Percentiles rank a stretch among this genome's conserved stretches.
phyloP scores from a whole-genome alignment of 441 rosid species.

The Caryocar brasiliense region DNA sequence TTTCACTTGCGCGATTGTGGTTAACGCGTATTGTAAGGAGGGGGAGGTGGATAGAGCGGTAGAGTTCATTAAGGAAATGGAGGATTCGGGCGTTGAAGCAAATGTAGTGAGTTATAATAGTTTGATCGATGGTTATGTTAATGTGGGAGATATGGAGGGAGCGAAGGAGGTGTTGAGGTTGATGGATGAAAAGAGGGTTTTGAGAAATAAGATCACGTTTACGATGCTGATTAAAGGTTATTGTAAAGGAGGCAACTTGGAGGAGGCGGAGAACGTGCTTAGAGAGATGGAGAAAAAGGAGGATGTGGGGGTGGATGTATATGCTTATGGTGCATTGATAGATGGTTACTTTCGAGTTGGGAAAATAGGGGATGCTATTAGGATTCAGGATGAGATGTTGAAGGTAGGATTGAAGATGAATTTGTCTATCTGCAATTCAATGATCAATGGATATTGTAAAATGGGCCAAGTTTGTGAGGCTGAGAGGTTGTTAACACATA shows the following conservation, averaged over 20 bases:
- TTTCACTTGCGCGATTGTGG: conserved; percentile 62
- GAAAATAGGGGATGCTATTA: conserved; percentile 45
- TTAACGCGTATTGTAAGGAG: conserved; percentile 61
- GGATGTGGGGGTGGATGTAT: conserved; percentile 40
- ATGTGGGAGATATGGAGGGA: conserved; percentile 49
- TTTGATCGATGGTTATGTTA: conserved; percentile 65
- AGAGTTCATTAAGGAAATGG: conserved; percentile 41
- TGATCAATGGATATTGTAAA: conserved; percentile 76
- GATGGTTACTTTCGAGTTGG: conserved; percentile 65
- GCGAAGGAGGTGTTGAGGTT: conserved; percentile 28
- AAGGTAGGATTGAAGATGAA: conserved; percentile 51
- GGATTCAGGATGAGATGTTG: conserved; percentile 55
- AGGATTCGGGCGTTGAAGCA: conserved; percentile 40
- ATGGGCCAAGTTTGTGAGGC: conserved; percentile 41
- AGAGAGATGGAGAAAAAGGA: conserved; percentile 29
- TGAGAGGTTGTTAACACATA: conserved; percentile 24
- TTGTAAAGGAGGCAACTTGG: conserved; percentile 41
- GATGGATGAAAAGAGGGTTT: conserved; percentile 48
- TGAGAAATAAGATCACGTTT: conserved; percentile 40
- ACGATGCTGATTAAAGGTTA: conserved; percentile 57
- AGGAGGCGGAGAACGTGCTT: conserved; percentile 56
- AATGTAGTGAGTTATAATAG: conserved; percentile 65
- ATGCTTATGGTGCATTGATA: conserved; percentile 56
- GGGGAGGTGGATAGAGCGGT: conserved; percentile 37
- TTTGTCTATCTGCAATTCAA: conserved; percentile 54